Conservation (phyloP, 2,329 filamentous ascomycete genomes). For the Geoglossum cookeanum region DNA sequence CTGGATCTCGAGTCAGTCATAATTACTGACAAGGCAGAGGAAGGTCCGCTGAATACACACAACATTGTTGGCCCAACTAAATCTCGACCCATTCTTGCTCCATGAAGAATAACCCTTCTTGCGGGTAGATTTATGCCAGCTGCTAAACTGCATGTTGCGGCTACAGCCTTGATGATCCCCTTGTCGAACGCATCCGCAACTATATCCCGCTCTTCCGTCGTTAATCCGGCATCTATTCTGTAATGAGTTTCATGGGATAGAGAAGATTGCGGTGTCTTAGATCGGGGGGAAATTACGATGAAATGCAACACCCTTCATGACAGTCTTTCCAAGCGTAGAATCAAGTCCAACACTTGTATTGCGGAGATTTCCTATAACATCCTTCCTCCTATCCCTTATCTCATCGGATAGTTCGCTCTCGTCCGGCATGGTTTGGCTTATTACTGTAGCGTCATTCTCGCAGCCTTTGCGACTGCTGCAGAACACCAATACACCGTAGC, state of each 20-base stretch:
- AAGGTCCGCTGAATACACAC: constrained; percentile 16
- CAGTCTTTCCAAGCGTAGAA: constrained; percentile 40
- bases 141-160: constrained; percentile 63
- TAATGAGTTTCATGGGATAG: not conserved
- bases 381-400: constrained; percentile 37
- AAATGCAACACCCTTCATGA: constrained; percentile 51
- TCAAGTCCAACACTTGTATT: constrained; percentile 49
- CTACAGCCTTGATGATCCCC: constrained; percentile 48
- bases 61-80: constrained; percentile 63
- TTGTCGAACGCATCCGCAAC: constrained; percentile 51
- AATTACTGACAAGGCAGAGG: not conserved
- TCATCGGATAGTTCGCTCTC: constrained; percentile 26
- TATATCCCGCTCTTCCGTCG: constrained; percentile 54
- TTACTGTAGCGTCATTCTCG: constrained; percentile 47
- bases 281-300: constrained; percentile 34
- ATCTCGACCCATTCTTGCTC: constrained; percentile 56
- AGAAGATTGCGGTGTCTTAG: not conserved
- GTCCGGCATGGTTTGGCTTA: constrained; percentile 45
- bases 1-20: constrained; percentile 13
- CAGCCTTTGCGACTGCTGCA: constrained; percentile 49
- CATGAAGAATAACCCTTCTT: constrained; percentile 55
- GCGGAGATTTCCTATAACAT: constrained; percentile 46
- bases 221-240: constrained; percentile 40
- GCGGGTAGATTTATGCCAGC: constrained; percentile 63
- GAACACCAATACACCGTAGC: constrained; percentile 55